Evolutionary conservation across 208 protist genomes (phyloP).

Genomic region (Strigomonas culicis): DNA sequence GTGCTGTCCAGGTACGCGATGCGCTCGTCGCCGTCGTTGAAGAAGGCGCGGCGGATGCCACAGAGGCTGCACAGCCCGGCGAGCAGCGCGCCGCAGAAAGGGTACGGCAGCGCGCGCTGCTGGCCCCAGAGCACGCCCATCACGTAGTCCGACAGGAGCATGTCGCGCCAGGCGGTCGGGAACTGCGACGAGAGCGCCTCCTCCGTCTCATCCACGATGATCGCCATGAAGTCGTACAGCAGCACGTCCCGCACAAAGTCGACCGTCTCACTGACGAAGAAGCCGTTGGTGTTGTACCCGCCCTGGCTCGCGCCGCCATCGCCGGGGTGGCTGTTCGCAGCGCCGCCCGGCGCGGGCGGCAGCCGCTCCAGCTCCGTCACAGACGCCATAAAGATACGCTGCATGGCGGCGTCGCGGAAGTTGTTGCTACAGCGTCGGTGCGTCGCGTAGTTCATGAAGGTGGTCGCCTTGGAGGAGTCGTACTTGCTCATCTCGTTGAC

Average conservation of each 20-base stretch:
- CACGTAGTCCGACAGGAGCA: constrained; percentile 44
- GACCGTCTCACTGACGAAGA: constrained; percentile 29
- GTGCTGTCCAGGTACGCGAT: constrained; percentile 53
- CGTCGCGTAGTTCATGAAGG: constrained; percentile 65
- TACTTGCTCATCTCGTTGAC: constrained; percentile 68
- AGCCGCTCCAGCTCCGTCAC: constrained; percentile 44
- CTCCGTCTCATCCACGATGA: constrained; percentile 83
- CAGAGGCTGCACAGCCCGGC: constrained; percentile 57
- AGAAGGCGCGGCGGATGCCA: constrained; percentile 78
- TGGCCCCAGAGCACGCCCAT: constrained; percentile 66
- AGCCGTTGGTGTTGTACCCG: background rate
- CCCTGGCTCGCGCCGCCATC: background rate
- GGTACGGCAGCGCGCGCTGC: constrained; percentile 64
- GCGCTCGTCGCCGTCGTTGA: constrained; percentile 61
- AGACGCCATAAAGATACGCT: constrained; percentile 50
- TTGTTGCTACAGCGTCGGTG: constrained; percentile 81
- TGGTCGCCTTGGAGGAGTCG: constrained; percentile 59
- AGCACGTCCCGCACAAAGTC: constrained; percentile 59
- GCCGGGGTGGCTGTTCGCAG: background rate
- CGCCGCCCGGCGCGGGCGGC: constrained; percentile 9
- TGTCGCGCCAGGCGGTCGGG: constrained; percentile 58
- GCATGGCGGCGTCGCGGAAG: constrained; percentile 64
- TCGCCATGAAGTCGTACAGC: constrained; percentile 82
- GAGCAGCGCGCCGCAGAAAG: constrained; percentile 58
- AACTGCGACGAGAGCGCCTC: constrained; percentile 71